A percentile compares a stretch with the other conserved stretches of the same genome.
These are phyloP conservation scores for Cladophialophora exuberans DNA, from an alignment of 2,329 filamentous ascomycete genomes.

Conservation along the genomic window DNA sequence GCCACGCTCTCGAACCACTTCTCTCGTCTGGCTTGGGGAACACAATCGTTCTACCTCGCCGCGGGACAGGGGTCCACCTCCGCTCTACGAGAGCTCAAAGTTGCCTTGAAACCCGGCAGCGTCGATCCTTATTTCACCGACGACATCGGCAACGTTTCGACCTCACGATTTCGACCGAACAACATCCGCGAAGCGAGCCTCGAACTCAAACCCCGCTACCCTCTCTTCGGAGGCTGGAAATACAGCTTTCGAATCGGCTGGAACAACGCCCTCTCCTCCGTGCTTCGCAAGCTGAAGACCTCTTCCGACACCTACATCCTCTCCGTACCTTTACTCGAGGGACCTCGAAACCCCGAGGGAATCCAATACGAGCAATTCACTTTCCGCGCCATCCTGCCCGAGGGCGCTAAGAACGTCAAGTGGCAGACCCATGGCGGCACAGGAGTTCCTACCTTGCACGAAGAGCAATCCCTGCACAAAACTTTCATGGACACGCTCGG, in stretches of 20 bases:
- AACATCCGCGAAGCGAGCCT: slow-evolving; percentile 74
- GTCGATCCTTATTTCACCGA: slow-evolving; percentile 93
- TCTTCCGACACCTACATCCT: slow-evolving; percentile 75
- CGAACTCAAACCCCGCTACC: slow-evolving; percentile 91
- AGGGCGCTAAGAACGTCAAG: slow-evolving; percentile 70
- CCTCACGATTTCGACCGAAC: slow-evolving; percentile 74
- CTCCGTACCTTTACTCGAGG: slow-evolving; percentile 90
- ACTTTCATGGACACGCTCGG: slow-evolving; percentile 95
- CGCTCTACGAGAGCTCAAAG: slow-evolving; percentile 79
- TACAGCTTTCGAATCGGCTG: slow-evolving; percentile 96
- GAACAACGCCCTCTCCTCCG: slow-evolving; percentile 82
- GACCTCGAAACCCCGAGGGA: slow-evolving; percentile 82
- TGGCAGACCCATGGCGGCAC: slow-evolving; percentile 80
- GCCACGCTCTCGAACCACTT: slow-evolving; percentile 76
- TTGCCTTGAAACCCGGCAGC: slow-evolving; percentile 78
- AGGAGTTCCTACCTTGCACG: slow-evolving; percentile 69
- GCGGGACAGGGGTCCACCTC: slow-evolving; percentile 66
- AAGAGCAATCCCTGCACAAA: slow-evolving; percentile 68
- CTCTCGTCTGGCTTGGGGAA: slow-evolving; percentile 75
- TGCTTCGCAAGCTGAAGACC: slow-evolving; percentile 65
- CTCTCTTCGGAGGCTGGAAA: slow-evolving; percentile 97
- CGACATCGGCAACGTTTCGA: slow-evolving; percentile 95
- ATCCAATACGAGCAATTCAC: slow-evolving; percentile 81
- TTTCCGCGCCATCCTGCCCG: slow-evolving; percentile 82
- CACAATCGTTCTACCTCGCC: slow-evolving; percentile 65